Evolutionary conservation across 306 rosid species (phyloP), one percentile per base, ranked within the genome.

Genomic region (Canavalia ensiformis): DNA sequence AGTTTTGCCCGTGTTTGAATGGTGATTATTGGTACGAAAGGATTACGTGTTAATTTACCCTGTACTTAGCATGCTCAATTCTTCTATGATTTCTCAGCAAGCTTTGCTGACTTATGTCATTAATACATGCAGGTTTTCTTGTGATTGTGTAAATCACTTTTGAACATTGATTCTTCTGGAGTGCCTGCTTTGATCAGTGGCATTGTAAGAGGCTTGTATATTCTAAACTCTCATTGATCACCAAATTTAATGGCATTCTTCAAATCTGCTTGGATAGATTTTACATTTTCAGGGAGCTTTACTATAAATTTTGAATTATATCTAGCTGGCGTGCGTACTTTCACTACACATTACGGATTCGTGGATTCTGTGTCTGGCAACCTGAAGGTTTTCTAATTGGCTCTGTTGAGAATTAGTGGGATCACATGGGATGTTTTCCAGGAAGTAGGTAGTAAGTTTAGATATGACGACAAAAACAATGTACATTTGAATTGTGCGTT

Each of bases 401-500:
- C 79, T 74, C 33, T 75, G 74, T 86, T 85, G 78, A 47, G 68
- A 78, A 83, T 75, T 83, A 82, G 69, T 47, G 76, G 66, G 58
- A 68, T 82, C 72, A 69, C 68, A 77, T 47, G 78, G 71, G 30
- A 75, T 85, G 78, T 70, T 49, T 81, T 75, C 72, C 57, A 68
- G 90, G 83, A 77, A 68, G 18, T 41, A 56, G 83, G 80, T 59
- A 52, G 84, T 81, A 72, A 63, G 58, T 74, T 74, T 79, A 84
- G 78, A 56, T 84, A 46, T 81, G 88, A 72, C 79, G 76, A 78
- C 37, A 85, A 88, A 88, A 84, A 78, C 72, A 71, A 73, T 84
- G 91, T 93, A 93, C 89, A 87, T 88, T 88, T 84, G 79, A 87
- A 82, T 50, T 76, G 85, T 76, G 84, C 78, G 55, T 84, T 77